Base-by-base conservation (phyloP, 2,329 filamentous ascomycete species). In the Fusarium neocosmosporiellum region DNA sequence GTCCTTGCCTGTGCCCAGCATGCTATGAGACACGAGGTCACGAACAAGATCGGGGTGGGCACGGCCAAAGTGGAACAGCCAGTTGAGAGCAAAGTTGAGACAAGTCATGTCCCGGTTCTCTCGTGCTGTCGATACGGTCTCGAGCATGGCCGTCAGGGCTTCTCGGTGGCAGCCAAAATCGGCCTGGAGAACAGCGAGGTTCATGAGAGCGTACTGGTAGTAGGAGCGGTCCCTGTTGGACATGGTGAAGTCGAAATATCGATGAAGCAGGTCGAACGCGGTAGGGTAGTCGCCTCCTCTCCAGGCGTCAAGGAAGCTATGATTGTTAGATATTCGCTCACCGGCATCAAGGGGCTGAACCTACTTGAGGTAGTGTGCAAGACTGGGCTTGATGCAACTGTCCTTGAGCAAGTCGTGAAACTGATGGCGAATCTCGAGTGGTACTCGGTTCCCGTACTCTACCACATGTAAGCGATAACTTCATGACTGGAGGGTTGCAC, bases 221-320 rank as follows among this genome's bases (percentile, higher is more conserved):
- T 95, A 95, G 7, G 93, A 89, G 27, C 93, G 91, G 77, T 97
- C 93, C 68, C 91, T 87, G 74, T 91, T 93, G 77, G 96, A 93
- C 90, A 97, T 95, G 1, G 95, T 96, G 81, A 98, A 98, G 81
- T 99, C 96, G 77, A 98, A 99, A 81, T 98, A 99, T 59, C 94
- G 92, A 81, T 98, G 95, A 22, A 99, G 87, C 74, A 92, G 92
- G 78, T 99, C 96, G 79, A 98, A 96, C 0, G 96, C 93, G 1
- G 93, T 94, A 14, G 93, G 91, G 78, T 96, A 97, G 81, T 98
- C 95, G 6, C 96, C 96, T 5, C 94, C 91, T 80, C 93, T 90
- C 96, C 95, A 98, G 1, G 95, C 90, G 80, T 99, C 95, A 16
- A 98, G 90, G 78, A 97, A 98, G 75, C 92, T 94, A 74, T 33